Evolutionary conservation across 1,284 basidiomycete genomes (phyloP), one percentile per base, ranked within the genome.

Genomic region (Phlebopus sp.): DNA sequence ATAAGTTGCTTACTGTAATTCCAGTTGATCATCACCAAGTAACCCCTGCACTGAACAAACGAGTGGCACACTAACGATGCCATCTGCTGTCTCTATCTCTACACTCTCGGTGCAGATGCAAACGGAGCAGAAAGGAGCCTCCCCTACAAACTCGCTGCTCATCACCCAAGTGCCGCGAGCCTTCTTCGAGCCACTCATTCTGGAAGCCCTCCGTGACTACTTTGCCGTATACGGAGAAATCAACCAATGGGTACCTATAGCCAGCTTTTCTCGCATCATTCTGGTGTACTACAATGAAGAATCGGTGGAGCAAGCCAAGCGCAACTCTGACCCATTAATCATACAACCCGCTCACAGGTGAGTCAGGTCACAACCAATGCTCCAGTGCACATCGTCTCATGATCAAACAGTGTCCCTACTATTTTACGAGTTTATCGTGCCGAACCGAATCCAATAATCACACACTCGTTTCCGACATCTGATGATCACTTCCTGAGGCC

Each of bases 211-310:
- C 23, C 76, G 73, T 37, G 68, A 74, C 15, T 84, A 92, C 59
- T 94, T 94, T 61, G 72, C 72, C 4, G 64, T 73, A 0, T 92
- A 84, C 60, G 94, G 93, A 14, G 69, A 75, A 25, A 79, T 97
- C 15, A 84, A 88, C 59, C 79, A 86, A 57, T 97, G 92, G 92
- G 90, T 89, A 1, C 90, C 92, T 6, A 69, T 97, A 9, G 78
- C 78, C n/a, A 81, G 80, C 2, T 89, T 96, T 59, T 81, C 82
- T 0, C 76, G 93, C 17, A 85, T 92, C 29, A 80, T 97, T 38
- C 68, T 93, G 25, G 90, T 95, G 0, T 97, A 86, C 62, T 75
- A 77, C 21, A 63, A 69, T 5, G 82, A 85, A 18, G 77, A 79
- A 32, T 71, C 78, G 49, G 87, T 82, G 0, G 89, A 90, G 61